Percentiles rank a stretch among this genome's conserved stretches.
phyloP scores from a whole-genome alignment of 2,329 filamentous ascomycete genomes.

The Macrophomina pseudophaseolina region DNA sequence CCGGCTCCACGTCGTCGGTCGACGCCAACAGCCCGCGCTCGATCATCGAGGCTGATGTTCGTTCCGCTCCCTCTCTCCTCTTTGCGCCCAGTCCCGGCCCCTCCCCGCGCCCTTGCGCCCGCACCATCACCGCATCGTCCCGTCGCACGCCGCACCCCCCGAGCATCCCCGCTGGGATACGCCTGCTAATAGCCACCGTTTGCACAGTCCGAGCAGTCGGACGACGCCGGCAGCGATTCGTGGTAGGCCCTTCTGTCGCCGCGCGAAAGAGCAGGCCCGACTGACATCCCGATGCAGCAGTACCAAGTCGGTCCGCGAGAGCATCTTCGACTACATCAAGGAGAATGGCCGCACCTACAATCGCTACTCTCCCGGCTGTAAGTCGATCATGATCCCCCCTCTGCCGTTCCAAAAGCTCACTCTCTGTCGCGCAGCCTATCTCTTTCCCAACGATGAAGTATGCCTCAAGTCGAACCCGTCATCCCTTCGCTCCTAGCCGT shows the following conservation, averaged over 20 bases:
- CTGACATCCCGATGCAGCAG: slow-evolving; percentile 19
- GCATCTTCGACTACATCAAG: slow-evolving; percentile 45
- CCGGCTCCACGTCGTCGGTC: slow-evolving; percentile 10
- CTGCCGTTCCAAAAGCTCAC: background rate
- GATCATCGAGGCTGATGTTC: slow-evolving; percentile 26
- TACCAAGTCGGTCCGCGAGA: slow-evolving; percentile 44
- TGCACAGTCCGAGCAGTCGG: slow-evolving; percentile 20
- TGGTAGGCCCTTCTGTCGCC: background rate
- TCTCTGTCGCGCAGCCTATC: slow-evolving; percentile 38
- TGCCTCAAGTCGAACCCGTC: slow-evolving; percentile 11
- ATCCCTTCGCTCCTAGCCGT: slow-evolving; percentile 6
- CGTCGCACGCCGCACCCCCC: slow-evolving; percentile 17
- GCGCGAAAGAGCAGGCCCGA: slow-evolving; percentile 4
- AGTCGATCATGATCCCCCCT: slow-evolving; percentile 23
- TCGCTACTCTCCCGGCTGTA: slow-evolving; percentile 46
- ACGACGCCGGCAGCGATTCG: slow-evolving; percentile 5
- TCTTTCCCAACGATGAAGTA: slow-evolving; percentile 47
- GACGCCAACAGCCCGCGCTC: slow-evolving; percentile 20
- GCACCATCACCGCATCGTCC: slow-evolving; percentile 18
- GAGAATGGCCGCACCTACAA: slow-evolving; percentile 50
- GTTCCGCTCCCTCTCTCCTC: slow-evolving; percentile 6
- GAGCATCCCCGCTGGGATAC: slow-evolving; percentile 5
- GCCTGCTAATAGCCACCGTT: slow-evolving; percentile 14
- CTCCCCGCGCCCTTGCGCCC: slow-evolving; percentile 18
- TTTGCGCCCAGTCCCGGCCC: background rate